phyloP scores from a whole-genome alignment of 2,329 filamentous ascomycete species.

The Paramyrothecium sp. region DNA sequence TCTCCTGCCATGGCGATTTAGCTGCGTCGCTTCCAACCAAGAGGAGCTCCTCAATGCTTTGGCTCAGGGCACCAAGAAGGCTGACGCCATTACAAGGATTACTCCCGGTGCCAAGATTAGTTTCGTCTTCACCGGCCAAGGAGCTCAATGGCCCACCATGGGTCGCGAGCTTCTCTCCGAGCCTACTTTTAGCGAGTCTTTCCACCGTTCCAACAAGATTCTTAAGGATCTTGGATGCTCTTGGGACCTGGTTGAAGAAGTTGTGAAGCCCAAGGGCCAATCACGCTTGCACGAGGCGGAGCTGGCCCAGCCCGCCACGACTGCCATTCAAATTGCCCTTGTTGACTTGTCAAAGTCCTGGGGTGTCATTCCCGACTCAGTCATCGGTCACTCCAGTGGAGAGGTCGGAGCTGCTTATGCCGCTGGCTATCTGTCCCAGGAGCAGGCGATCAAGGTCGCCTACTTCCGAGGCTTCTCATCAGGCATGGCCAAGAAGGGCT shows the following conservation, averaged over 20 bases:
- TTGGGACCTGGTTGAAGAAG: slow-evolving; percentile 6
- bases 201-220: background rate
- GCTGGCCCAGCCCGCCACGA: slow-evolving; percentile 15
- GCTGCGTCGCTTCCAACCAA: background rate
- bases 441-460: slow-evolving; percentile 16
- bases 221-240: slow-evolving; percentile 4
- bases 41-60: background rate
- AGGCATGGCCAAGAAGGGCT: slow-evolving; percentile 6
- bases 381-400: slow-evolving; percentile 21
- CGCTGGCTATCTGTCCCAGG: slow-evolving; percentile 15
- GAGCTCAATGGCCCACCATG: slow-evolving; percentile 29
- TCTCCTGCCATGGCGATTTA: background rate
- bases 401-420: slow-evolving; percentile 36
- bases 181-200: background rate
- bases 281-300: slow-evolving; percentile 15
- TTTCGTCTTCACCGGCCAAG: slow-evolving; percentile 31
- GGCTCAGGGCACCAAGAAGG: background rate
- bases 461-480: slow-evolving; percentile 18
- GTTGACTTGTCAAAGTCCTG: slow-evolving; percentile 11
- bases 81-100: background rate
- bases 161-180: slow-evolving; percentile 22
- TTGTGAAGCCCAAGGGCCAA: slow-evolving; percentile 8
- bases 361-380: slow-evolving; percentile 11
- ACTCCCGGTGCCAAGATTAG: slow-evolving; percentile 4
- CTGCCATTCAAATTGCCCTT: slow-evolving; percentile 19